Evolutionary conservation across 176 grass and related monocot species (phyloP).

Genomic region (Microstegium vimineum): DNA sequence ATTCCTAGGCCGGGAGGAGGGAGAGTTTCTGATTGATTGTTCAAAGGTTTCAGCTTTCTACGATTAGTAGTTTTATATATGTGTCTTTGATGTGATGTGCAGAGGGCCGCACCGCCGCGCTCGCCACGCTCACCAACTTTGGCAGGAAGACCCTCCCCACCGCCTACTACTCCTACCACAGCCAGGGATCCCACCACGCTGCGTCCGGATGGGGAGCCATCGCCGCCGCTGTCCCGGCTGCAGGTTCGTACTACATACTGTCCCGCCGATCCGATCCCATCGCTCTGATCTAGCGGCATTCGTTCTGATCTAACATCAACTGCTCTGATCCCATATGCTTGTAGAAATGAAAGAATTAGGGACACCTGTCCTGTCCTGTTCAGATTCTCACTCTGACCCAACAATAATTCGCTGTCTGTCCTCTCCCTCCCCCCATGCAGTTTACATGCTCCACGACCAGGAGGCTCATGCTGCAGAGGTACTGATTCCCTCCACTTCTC

Average conservation of each 20-base stretch:
- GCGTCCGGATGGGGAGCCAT: constrained; percentile 50
- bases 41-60: background rate
- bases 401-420: background rate
- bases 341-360: background rate
- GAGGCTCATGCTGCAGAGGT: constrained; percentile 87
- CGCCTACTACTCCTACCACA: constrained; percentile 53
- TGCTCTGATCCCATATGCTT: background rate
- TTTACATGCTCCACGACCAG: constrained; percentile 80
- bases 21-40: background rate
- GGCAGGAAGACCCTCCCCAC: constrained; percentile 48
- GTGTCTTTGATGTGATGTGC: background rate
- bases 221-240: constrained; percentile 58
- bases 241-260: constrained; percentile 40
- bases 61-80: too few species aligned
- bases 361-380: too few species aligned
- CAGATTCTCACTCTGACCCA: background rate
- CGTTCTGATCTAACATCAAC: background rate
- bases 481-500: background rate
- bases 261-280: background rate
- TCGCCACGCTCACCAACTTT: constrained; percentile 46
- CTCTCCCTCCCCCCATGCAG: constrained; percentile 31
- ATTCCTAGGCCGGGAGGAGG: background rate
- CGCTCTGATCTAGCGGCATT: background rate
- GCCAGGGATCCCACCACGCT: background rate
- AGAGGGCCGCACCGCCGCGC: constrained; percentile 60